Evolutionary conservation across 352 stramenopile genomes (phyloP), one percentile per base, ranked within the genome.

Genomic region (Phytopythium ostracodes): DNA sequence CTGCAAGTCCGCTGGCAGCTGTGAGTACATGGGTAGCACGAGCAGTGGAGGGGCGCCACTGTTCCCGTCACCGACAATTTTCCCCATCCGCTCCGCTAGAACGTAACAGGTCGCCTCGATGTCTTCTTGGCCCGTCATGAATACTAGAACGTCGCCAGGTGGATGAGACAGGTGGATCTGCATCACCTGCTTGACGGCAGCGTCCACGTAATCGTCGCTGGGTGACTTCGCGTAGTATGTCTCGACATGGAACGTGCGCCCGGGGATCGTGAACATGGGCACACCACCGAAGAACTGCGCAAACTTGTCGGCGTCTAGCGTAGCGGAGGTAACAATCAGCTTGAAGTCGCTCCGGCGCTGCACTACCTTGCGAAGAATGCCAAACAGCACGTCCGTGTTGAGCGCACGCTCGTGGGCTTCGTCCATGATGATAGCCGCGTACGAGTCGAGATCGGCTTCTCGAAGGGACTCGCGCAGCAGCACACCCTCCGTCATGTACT

Each of bases 51-150:
- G 92, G 5, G 94, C 87, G 44, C 93, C 91, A 35, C 96, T 92
- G 25, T 55, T 55, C 5, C 49, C 49, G 18, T 55, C 49, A 3
- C 49, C 49, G 8, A 44, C 51, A 17, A 99, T 72, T 50, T 96
- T 92, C 20, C 83, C 88, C 79, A 99, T 98, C n/a, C 96, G 94
- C 60, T 99, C 94, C 15, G 94, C 93, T 4, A 99, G 62, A 27
- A 99, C 87, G 60, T 87, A 96, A 65, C 94, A 98, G 15, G 91
- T 97, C 11, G 93, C 88, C 60, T 99, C 97, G 70, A 99, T 99
- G 68, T 99, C 98, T 76, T 99, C 97, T 77, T 99, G 98, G 9
- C 98, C 98, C 1, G 98, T 99, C 97, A 99, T 99, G 70, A 99
- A 99, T 43, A 99, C 96, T 8, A 99, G 69, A 63, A 99, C 96